Base-by-base conservation (phyloP, 1,284 basidiomycete genomes). In the Trichosporon sp. region DNA sequence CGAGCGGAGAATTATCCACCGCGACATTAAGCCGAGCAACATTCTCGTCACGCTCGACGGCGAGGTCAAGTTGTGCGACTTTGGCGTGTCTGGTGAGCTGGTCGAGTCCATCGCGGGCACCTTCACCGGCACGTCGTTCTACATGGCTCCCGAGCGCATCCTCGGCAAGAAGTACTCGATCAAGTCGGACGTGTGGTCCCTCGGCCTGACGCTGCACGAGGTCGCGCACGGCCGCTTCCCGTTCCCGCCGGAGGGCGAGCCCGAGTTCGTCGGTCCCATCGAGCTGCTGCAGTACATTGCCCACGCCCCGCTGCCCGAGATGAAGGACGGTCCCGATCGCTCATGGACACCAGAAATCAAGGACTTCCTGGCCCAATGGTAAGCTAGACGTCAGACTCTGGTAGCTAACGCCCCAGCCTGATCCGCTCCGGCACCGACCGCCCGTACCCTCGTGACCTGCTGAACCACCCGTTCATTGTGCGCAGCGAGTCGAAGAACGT, bases 61-160 rank as follows among this genome's bases (percentile, higher is more conserved):
- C 31, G 85, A 93, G 61, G 91, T 98, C 81, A 98, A 96, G 84
- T 87, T 99, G 8, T 92, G 90, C 82, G 96, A 99, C 85, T 98
- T 99, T 82, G 96, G 96, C 46, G 96, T 99, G 7, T 96, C 94
- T 19, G 96, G 96, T 32, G 94, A 97, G 85, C 88, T 99, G 63
- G 89, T 98, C 76, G 90, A 92, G 80, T 96, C 94, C 31, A 85
- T 92, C 69, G 96, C 96, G 0, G 93, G 91, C 21, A 99, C 96
- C 0, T 99, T 98, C 78, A 98, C 95, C 0, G 96, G 96, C 1
- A 98, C 96, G 2, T 93, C 92, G 78, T 93, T 93, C 80, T 99
- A 98, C 85, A 98, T 98, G 94, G 94, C 95, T 91, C 96, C 96
- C 61, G 96, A 98, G 83, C 90, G 96, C 67, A 95, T 98, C 77